Conservation (phyloP, 2,329 filamentous ascomycete species). For the Hypoxylon sp. region DNA sequence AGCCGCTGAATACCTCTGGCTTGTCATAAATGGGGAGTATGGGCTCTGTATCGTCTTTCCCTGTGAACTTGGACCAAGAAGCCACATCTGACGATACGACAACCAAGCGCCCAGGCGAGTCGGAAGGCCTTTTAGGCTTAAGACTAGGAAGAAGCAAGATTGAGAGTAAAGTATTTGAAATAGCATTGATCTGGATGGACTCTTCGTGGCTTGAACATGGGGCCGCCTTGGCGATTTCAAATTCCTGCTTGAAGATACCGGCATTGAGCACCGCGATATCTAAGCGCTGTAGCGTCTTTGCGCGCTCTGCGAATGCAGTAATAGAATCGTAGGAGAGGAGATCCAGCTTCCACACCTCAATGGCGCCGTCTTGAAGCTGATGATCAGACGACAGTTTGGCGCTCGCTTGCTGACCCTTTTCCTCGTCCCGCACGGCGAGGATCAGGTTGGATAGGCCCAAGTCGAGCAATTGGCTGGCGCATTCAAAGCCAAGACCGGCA, state of each 20-base stretch:
- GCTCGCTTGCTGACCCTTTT: constrained; percentile 60
- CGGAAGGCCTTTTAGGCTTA: constrained; percentile 22
- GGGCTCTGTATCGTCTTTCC: no score
- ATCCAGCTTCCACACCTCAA: constrained; percentile 66
- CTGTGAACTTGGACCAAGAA: no score
- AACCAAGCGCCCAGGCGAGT: constrained; percentile 37
- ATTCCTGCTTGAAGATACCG: constrained; percentile 12
- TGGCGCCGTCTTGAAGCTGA: constrained; percentile 53
- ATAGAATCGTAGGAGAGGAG: constrained; percentile 62
- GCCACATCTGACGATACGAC: constrained; percentile 43
- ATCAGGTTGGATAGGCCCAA: constrained; percentile 59
- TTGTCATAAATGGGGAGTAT: constrained; percentile 35
- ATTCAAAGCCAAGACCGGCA: constrained; percentile 63
- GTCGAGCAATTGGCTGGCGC: constrained; percentile 56
- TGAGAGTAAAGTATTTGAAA: constrained; percentile 26
- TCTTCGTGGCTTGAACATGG: constrained; percentile 27
- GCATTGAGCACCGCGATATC: constrained; percentile 35
- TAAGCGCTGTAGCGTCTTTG: constrained; percentile 29
- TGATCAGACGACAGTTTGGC: constrained; percentile 48
- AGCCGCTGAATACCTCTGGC: constrained; percentile 31
- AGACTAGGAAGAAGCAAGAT: constrained; percentile 31
- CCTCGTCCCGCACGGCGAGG: constrained; percentile 60
- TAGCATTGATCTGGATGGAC: constrained; percentile 26
- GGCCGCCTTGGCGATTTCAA: not conserved
- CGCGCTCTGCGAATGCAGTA: constrained; percentile 56